phyloP scores from a whole-genome alignment of 2,329 filamentous ascomycete genomes.

The Aspergillus japonicus region DNA sequence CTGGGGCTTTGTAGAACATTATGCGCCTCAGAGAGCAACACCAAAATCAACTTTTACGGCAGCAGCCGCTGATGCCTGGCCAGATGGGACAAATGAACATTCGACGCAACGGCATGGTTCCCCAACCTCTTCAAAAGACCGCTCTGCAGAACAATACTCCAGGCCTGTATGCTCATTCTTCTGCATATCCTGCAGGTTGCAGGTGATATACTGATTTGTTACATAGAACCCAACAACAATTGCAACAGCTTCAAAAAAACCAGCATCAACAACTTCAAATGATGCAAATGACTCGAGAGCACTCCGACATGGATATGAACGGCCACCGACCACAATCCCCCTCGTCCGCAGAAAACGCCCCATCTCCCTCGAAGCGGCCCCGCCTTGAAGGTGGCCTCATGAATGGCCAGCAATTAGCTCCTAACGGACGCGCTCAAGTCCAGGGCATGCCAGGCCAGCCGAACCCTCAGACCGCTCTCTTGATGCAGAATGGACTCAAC shows the following conservation, averaged over 20 bases:
- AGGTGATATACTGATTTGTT: slow-evolving; percentile 22
- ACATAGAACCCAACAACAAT: slow-evolving; percentile 60
- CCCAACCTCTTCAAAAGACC: slow-evolving; percentile 61
- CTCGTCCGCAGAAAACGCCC: slow-evolving; percentile 78
- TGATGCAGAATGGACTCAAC: slow-evolving; percentile 69
- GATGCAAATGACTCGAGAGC: slow-evolving; percentile 84
- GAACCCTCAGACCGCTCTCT: slow-evolving; percentile 51
- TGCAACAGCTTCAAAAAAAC: slow-evolving; percentile 67
- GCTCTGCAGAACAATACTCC: slow-evolving; percentile 71
- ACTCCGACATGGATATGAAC: slow-evolving; percentile 81
- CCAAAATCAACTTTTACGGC: slow-evolving; percentile 74
- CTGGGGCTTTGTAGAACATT: slow-evolving; percentile 51
- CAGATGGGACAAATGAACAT: slow-evolving; percentile 62
- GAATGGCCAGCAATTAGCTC: slow-evolving; percentile 74
- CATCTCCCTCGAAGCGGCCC: slow-evolving; percentile 86
- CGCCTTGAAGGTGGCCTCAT: slow-evolving; percentile 74
- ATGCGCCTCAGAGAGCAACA: slow-evolving; percentile 71
- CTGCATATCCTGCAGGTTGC: slow-evolving; percentile 5
- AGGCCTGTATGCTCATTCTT: slow-evolving; percentile 37
- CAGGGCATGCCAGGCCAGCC: slow-evolving; percentile 70
- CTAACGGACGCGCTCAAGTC: slow-evolving; percentile 67
- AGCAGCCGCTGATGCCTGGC: slow-evolving; percentile 61
- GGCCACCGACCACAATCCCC: slow-evolving; percentile 80
- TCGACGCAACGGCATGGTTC: slow-evolving; percentile 47
- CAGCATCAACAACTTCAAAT: slow-evolving; percentile 53